Evolutionary conservation across 257 asterid species (phyloP).

Genomic region (Jacaranda copaia): DNA sequence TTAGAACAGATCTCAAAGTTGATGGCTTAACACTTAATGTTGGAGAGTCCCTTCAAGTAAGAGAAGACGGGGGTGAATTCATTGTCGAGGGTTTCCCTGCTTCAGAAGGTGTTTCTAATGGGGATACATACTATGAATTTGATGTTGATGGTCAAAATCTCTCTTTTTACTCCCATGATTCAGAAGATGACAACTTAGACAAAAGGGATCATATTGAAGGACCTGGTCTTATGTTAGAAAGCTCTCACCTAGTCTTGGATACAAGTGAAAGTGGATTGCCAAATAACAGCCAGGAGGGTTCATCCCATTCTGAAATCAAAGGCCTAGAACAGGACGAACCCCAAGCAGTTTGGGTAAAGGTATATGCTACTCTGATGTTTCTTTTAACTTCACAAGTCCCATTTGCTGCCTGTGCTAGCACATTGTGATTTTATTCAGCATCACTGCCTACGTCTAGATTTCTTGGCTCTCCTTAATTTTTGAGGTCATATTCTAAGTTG

Average conservation of each 20-base stretch:
- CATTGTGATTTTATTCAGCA: slow-evolving; percentile 21
- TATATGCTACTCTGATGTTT: slow-evolving; percentile 37
- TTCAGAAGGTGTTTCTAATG: slow-evolving; percentile 55
- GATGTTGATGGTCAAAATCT: slow-evolving; percentile 62
- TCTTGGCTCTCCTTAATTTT: slow-evolving; percentile 7
- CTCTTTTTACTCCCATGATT: slow-evolving; percentile 64
- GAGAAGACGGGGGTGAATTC: slow-evolving; percentile 54
- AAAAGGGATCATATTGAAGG: slow-evolving; percentile 55
- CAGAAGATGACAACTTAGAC: slow-evolving; percentile 63
- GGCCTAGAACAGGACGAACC: slow-evolving; percentile 74
- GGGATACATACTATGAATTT: slow-evolving; percentile 54
- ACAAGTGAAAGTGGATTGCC: slow-evolving; percentile 52
- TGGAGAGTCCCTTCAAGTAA: slow-evolving; percentile 51
- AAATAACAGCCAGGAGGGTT: slow-evolving; percentile 51
- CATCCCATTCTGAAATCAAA: slow-evolving; percentile 51
- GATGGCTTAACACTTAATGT: slow-evolving; percentile 45
- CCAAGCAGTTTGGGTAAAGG: slow-evolving; percentile 98
- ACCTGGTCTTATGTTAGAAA: slow-evolving; percentile 48
- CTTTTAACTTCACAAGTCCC: slow-evolving; percentile 15
- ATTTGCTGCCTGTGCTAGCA: slow-evolving; percentile 2
- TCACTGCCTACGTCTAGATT: background rate
- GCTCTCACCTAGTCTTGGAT: slow-evolving; percentile 40
- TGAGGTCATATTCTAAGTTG: slow-evolving; percentile 15
- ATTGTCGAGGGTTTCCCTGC: slow-evolving; percentile 56
- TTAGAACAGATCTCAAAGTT: slow-evolving; percentile 52